A percentile compares a stretch with the other conserved stretches of the same genome.
Evolutionary conservation across 345 rosid genomes (phyloP).

Genomic region (Hibiscus trionum): DNA sequence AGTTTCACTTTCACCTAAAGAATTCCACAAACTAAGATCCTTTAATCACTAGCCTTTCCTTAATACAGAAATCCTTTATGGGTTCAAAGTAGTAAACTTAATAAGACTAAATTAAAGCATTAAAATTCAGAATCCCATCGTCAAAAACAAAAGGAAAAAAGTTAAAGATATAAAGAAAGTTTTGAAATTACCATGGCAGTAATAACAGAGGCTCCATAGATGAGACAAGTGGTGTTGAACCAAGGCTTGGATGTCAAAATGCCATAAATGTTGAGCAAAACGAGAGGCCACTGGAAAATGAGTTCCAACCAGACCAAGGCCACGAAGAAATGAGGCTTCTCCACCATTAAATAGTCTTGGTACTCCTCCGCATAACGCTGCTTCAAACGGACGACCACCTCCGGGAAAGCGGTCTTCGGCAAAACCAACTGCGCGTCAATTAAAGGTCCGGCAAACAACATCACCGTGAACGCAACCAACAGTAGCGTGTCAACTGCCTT

Average conservation of each 20-base stretch:
- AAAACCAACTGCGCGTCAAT: constrained; percentile 55
- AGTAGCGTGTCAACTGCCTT: constrained; percentile 51
- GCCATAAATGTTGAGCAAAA: constrained; percentile 44
- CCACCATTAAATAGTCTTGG: constrained; percentile 54
- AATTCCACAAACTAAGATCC: neutral
- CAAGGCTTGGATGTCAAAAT: constrained; percentile 51
- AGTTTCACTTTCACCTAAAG: neutral
- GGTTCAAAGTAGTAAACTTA: neutral
- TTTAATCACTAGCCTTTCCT: neutral
- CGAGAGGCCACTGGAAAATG: constrained; percentile 67
- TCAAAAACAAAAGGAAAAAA: neutral
- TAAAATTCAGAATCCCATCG: neutral
- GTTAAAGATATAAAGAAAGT: too few relatives aligned
- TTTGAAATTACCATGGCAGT: constrained; percentile 52
- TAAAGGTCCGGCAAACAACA: constrained; percentile 44
- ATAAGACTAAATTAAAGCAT: neutral
- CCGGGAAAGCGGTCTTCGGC: constrained; percentile 45
- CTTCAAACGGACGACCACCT: constrained; percentile 37
- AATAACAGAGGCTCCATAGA: constrained; percentile 54
- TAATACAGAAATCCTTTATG: neutral
- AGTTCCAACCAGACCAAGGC: constrained; percentile 68
- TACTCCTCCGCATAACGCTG: constrained; percentile 29
- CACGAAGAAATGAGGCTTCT: constrained; percentile 70
- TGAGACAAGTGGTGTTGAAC: constrained; percentile 65
- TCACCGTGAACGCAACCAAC: constrained; percentile 44